phyloP scores from a whole-genome alignment of 805 yeast species.

The Kuraishia borneana region DNA sequence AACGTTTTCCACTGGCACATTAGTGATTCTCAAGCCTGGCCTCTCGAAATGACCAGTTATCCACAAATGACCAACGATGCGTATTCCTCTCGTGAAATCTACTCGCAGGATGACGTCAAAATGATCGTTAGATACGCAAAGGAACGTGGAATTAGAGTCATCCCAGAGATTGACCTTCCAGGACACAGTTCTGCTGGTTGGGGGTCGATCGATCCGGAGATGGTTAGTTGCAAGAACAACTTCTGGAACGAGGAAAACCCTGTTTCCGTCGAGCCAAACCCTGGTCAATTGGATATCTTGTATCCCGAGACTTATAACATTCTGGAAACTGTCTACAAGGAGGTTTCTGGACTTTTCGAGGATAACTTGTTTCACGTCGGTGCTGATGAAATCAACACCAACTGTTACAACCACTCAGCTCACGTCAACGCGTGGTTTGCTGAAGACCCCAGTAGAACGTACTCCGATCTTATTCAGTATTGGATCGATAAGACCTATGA shows the following conservation, averaged over 20 bases:
- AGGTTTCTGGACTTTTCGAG: conserved; percentile 18
- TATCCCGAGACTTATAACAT: conserved; percentile 20
- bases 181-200: conserved; percentile 31
- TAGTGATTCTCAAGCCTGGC: conserved; percentile 29
- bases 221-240: conserved; percentile 22
- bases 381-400: conserved; percentile 23
- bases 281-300: conserved; percentile 28
- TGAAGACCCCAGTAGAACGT: conserved; percentile 14
- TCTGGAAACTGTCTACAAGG: conserved; percentile 21
- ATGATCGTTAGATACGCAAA: conserved; percentile 21
- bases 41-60: conserved; percentile 17
- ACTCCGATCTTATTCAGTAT: conserved; percentile 19
- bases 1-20: conserved; percentile 30
- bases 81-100: conserved; percentile 20
- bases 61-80: conserved; percentile 29
- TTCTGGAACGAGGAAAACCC: conserved; percentile 5
- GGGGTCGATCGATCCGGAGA: conserved; percentile 18
- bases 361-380: conserved; percentile 32
- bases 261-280: conserved; percentile 26
- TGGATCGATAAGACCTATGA: conserved; percentile 25
- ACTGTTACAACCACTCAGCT: conserved; percentile 22
- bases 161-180: conserved; percentile 31
- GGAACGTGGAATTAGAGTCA: conserved; percentile 25
- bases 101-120: conserved; percentile 16
- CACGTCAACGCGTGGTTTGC: conserved; percentile 17